Base-by-base conservation (phyloP, 2,329 filamentous ascomycete genomes). In the Intubia oerlemansii region DNA sequence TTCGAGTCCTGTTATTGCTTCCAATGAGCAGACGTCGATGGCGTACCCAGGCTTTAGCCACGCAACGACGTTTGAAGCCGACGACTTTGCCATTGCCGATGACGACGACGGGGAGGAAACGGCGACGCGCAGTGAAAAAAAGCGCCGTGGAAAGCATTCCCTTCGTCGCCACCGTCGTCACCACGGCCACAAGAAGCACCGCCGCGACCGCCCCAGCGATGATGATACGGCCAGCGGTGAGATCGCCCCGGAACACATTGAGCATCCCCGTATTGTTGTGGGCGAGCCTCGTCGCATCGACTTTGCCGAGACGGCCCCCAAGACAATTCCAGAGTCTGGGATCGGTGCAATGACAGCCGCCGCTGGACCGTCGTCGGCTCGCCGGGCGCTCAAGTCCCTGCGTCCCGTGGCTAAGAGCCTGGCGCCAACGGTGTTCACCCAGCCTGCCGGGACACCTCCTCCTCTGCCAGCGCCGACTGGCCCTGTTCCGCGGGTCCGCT, bases 401-500 rank as follows among this genome's bases (percentile, higher is more conserved):
- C 55, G 62, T 25, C 69, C 71, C 2, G 59, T 61, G 20, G 65
- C 69, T 13, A 77, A 70, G 42, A 66, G 69, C 26, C 55, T 84
- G 4, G 67, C 76, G 0, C 75, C 76, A 28, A 68, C 69, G 9
- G 74, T 82, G 32, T 82, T 84, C 39, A 55, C 54, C 0, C 57
- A 62, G 33, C 50, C 54, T 5, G 43, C 49, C 2, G 49, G 51
- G 12, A 12, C 36, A 3, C 33, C 39, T 4, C 37, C 32, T 1
- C 16, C 39, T 3, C 33, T 45, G 6, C n/a, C 19, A n/a, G 42
- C 43, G 5, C 41, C 53, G 4, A 36, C 49, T 7, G 56, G 62
- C 3, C 53, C 57, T 9, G 54, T 67, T 24, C 64, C 66, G 5
- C 57, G 61, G 17, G 60, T 71, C 33, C 57, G 62, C 24, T 65